Base-by-base conservation (phyloP, 176 grass and related monocot species). In the Avena atlantica region DNA sequence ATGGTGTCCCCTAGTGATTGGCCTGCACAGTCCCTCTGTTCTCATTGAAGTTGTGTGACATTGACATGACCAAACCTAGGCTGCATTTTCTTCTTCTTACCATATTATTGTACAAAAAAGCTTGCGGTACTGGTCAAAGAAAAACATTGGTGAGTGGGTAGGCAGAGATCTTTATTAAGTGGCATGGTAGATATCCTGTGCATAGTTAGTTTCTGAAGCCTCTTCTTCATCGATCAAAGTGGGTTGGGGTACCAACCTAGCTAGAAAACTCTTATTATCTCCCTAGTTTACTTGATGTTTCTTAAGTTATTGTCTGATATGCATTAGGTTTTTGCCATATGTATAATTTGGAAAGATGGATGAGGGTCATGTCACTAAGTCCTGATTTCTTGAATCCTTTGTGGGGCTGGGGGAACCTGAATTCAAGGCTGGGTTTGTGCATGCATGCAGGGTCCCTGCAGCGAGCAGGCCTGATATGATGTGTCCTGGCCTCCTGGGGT, bases 41-140 rank as follows among this genome's bases (percentile, higher is more conserved):
- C 86, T 87, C 84, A 86, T 70, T 91, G 83, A 82, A 88, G 81
- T 15, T 78, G 67, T 78, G 67, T 53, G 75, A 88, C 65, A 82
- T 84, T 92, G 87, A 92, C 87, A 89, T 87, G 91, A 92, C 87
- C 84, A 80, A 91, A 88, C 90, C 70, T 91, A 73, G 23, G 86
- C 29, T 85, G 66, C 55, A 72, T 78, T 52, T 76, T 71, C 19
- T 50, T 72, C 6, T 56, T 56, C 16, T 85, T 63, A 62, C 47
- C 48, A 48, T 83, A 7, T 78, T 42, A 42, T 6, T 68, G 27
- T 59, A n/a, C n/a, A 59, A 45, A 59, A 45, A 77, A 61, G 69
- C 52, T 88, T 81, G 77, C 36, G 19, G 82, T 45, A 63, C 82
- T 88, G 90, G 90, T 91, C 83, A 91, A 91, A 91, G 82, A 82